phyloP scores from a whole-genome alignment of 257 asterid genomes.

The Forsythia suspensa region DNA sequence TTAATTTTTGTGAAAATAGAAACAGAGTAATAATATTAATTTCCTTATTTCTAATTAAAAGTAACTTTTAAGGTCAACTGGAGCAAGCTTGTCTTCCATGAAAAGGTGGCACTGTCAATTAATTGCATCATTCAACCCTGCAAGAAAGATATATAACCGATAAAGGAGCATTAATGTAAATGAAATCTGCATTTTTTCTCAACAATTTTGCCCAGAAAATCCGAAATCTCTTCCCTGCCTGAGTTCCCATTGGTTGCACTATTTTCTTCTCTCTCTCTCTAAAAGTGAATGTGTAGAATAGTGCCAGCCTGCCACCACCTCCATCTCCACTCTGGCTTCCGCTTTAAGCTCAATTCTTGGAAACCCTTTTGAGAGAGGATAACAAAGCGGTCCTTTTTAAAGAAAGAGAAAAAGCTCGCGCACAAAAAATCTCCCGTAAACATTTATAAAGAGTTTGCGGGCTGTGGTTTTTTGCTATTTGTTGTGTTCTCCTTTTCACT shows the following conservation, averaged over 20 bases:
- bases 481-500: conserved; percentile 9
- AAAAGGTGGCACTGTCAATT: conserved; percentile 15
- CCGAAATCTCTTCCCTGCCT: conserved; percentile 27
- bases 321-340: conserved; percentile 7
- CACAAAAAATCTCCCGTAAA: neutral
- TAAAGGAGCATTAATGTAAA: too few species aligned
- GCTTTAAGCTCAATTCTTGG: conserved; percentile 7
- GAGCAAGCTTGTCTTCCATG: too few species aligned
- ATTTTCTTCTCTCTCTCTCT: conserved; percentile 12
- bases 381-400: neutral
- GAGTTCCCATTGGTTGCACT: conserved; percentile 33
- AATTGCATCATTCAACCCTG: neutral
- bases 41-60: too few species aligned
- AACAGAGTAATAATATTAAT: too few species aligned
- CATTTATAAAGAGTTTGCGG: too few species aligned
- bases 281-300: neutral
- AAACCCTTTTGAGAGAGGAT: neutral
- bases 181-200: neutral
- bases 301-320: neutral
- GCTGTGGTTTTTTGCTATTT: neutral
- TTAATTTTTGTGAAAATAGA: too few species aligned
- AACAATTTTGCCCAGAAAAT: conserved; percentile 16
- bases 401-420: neutral
- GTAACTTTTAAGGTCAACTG: too few species aligned
- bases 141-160: neutral